Evolutionary conservation across 2,329 filamentous ascomycete species (phyloP).

Genomic region (Ophiosphaerella herpotricha): DNA sequence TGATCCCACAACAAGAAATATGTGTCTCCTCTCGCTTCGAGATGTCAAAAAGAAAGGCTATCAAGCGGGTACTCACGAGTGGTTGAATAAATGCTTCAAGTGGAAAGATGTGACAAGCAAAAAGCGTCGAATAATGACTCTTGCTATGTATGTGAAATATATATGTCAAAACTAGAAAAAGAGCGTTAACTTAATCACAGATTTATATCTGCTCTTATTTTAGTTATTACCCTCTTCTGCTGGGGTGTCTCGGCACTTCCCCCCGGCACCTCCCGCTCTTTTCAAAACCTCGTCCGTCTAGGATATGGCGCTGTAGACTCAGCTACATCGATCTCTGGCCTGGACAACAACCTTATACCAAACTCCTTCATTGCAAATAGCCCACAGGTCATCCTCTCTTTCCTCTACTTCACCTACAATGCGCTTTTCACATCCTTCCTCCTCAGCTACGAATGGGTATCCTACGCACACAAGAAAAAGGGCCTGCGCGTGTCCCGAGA

Average conservation of each 20-base stretch:
- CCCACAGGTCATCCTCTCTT: slow-evolving; percentile 53
- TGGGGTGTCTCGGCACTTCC: too few relatives aligned
- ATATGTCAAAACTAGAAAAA: background rate
- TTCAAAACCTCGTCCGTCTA: too few relatives aligned
- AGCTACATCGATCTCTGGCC: too few relatives aligned
- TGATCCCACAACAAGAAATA: slow-evolving; percentile 14
- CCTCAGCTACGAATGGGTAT: slow-evolving; percentile 53
- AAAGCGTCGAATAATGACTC: slow-evolving; percentile 7
- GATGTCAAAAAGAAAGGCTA: slow-evolving; percentile 7
- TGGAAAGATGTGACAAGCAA: slow-evolving; percentile 19
- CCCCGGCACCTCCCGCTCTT: too few relatives aligned
- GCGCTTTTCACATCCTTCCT: slow-evolving; percentile 55
- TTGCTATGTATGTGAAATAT: slow-evolving; percentile 8
- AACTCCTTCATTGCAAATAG: slow-evolving; percentile 48
- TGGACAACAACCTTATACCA: background rate
- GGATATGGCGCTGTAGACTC: too few relatives aligned
- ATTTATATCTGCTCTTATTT: slow-evolving; percentile 1
- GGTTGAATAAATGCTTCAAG: slow-evolving; percentile 5
- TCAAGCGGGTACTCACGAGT: slow-evolving; percentile 6
- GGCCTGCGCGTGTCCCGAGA: slow-evolving; percentile 43
- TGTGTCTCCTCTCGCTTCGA: slow-evolving; percentile 15
- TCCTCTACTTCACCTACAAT: slow-evolving; percentile 55
- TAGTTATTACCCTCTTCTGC: background rate
- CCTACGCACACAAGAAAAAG: slow-evolving; percentile 39
- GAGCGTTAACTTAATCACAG: background rate